These are phyloP conservation scores for Lipomyces oligophaga DNA, from an alignment of 805 yeast species.

Conservation along the genomic window DNA sequence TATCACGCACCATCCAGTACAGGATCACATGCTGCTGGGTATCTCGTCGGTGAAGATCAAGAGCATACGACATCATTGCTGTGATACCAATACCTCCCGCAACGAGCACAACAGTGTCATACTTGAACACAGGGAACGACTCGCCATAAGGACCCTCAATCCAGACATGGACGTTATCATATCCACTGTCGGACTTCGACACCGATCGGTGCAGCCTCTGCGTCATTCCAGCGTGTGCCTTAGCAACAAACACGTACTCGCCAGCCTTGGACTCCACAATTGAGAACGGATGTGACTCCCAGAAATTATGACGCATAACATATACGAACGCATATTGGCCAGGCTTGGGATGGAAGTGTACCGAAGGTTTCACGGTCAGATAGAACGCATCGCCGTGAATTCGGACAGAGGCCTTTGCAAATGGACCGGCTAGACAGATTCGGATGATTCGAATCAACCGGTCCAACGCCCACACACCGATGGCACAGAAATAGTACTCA, in stretches of 20 bases:
- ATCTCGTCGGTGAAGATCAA: constrained; percentile 27
- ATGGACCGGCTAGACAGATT: constrained; percentile 53
- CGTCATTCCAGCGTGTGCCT: constrained; percentile 6
- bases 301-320: constrained; percentile 15
- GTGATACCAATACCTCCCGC: constrained; percentile 69
- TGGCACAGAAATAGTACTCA: constrained; percentile 51
- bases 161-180: constrained; percentile 6
- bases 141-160: constrained; percentile 65
- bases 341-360: constrained; percentile 1
- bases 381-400: constrained; percentile 17
- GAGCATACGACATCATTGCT: constrained; percentile 50
- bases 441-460: constrained; percentile 55
- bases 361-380: constrained; percentile 13
- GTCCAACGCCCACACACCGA: constrained; percentile 70
- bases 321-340: constrained; percentile 24
- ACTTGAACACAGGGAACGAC: constrained; percentile 47
- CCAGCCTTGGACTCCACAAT: constrained; percentile 9
- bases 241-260: constrained; percentile 9
- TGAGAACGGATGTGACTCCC: constrained; percentile 19
- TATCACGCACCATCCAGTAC: constrained; percentile 27
- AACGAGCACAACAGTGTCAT: constrained; percentile 47
- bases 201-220: constrained; percentile 4
- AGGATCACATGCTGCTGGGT: constrained; percentile 20
- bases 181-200: neutral
- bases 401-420: constrained; percentile 32